Conservation (phyloP, 2,329 filamentous ascomycete genomes). For the Zymoseptoria ardabiliae region DNA sequence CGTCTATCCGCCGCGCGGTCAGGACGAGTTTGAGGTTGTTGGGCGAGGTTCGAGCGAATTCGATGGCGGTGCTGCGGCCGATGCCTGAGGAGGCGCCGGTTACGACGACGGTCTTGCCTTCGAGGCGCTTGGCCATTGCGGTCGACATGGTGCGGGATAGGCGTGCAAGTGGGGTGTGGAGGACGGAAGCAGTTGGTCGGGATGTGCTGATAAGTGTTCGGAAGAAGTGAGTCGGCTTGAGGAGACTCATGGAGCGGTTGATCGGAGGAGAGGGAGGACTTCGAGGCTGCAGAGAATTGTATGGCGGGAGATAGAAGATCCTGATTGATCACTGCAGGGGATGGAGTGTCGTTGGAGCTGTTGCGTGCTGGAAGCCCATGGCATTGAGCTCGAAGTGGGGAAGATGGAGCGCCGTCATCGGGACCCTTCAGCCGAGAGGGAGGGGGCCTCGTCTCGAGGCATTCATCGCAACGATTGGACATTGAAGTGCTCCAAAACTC, state of each 20-base stretch:
- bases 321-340: conserved; percentile 1
- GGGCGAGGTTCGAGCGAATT: conserved; percentile 83
- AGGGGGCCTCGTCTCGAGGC: no score
- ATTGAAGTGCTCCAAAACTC: no score
- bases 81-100: conserved; percentile 94
- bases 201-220: conserved; percentile 5
- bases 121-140: conserved; percentile 71
- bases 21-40: conserved; percentile 74
- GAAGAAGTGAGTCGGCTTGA: conserved; percentile 7
- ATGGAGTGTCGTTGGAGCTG: neutral
- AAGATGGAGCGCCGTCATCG: no score
- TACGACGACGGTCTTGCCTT: conserved; percentile 85
- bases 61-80: conserved; percentile 72
- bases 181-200: neutral
- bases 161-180: neutral
- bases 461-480: no score
- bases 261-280: neutral
- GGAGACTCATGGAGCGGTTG: conserved; percentile 8
- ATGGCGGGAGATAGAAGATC: conserved; percentile 9
- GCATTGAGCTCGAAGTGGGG: neutral
- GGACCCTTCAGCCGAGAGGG: no score
- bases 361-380: neutral
- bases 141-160: conserved; percentile 51
- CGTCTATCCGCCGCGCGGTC: conserved; percentile 78
- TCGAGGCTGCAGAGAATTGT: neutral